Conservation (phyloP, 345 rosid species). For the Punica granatum region DNA sequence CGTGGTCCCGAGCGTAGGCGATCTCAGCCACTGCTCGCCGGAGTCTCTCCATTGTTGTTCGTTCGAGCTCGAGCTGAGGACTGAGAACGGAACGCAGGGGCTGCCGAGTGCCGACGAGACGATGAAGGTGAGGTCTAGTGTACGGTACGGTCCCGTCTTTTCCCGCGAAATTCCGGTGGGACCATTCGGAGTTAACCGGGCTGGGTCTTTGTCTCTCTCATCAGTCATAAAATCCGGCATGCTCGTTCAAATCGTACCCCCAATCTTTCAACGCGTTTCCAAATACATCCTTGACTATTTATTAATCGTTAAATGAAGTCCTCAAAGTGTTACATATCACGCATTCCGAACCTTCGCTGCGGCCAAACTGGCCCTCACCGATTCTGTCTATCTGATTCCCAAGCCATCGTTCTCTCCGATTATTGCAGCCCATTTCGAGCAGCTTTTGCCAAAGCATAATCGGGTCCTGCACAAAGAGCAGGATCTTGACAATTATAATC, state of each 20-base stretch:
- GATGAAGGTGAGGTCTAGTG: background rate
- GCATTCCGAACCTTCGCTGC: background rate
- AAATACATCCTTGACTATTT: background rate
- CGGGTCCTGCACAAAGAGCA: too few species aligned
- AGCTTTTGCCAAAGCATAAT: too few species aligned
- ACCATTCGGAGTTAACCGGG: too few species aligned
- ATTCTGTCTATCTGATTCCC: too few species aligned
- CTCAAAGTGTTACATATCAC: background rate
- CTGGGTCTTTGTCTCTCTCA: too few species aligned
- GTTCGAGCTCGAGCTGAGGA: background rate
- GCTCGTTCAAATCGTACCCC: background rate
- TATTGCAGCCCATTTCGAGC: too few species aligned
- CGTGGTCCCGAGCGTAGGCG: conserved; percentile 45
- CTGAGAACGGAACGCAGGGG: background rate
- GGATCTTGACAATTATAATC: too few species aligned
- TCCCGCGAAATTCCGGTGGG: background rate
- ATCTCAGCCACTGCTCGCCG: conserved; percentile 45
- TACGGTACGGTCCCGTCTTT: background rate
- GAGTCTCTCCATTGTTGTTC: conserved; percentile 41
- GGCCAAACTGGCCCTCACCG: too few species aligned
- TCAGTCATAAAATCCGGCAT: too few species aligned
- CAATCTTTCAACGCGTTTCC: background rate
- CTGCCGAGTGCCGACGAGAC: background rate
- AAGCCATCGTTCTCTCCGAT: too few species aligned
- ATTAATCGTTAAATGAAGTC: background rate